Base-by-base conservation (phyloP, 192 early-diverging fungal species). In the Rhizoclosmatium globosum region DNA sequence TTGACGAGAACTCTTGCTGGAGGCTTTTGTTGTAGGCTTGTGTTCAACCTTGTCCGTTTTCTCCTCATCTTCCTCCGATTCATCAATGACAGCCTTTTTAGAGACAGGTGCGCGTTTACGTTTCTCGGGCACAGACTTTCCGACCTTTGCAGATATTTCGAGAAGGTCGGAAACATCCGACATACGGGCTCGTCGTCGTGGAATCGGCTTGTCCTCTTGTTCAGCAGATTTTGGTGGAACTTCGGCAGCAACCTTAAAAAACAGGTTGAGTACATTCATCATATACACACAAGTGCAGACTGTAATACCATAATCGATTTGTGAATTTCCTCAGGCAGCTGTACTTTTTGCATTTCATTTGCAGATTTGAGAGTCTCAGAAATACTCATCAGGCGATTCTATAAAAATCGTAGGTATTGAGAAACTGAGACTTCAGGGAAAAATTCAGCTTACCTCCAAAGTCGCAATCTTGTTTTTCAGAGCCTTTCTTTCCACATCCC, bases 141-240 rank as follows among this genome's bases (percentile, higher is more conserved):
- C 74, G n/a, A 76, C 44, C 13, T 64, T 47, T 21, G 64, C 74
- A 31, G 64, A 67, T 21, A 67, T 64, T 53, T 76, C 74, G 23
- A 76, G 74, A 21, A 76, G 39, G 4, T 64, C 53, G n/a, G 64
- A 67, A 48, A 76, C 74, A 42, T 74, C 74, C 23, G 74, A 76
- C 47, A 66, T 44, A 21, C 74, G 61, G 4, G 74, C 64, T 17
- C 64, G 74, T 47, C 43, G 64, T 41, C 64, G 41, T 6, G 64
- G 47, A 67, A 56, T 45, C 3, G 3, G 48, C 3, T 7, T 4
- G 7, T 47, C 17, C 19, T 76, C 45, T 17, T 2, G 42, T 62
- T 17, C 45, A 0, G 11, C 47, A 58, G 71, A 9, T 53, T 31
- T 13, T 66, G 61, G 62, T 21, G 15, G 64, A 21, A 67, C 44